These are phyloP conservation scores for Verticillium nonalfalfae DNA, from an alignment of 2,329 filamentous ascomycete species.

Conservation along the genomic window DNA sequence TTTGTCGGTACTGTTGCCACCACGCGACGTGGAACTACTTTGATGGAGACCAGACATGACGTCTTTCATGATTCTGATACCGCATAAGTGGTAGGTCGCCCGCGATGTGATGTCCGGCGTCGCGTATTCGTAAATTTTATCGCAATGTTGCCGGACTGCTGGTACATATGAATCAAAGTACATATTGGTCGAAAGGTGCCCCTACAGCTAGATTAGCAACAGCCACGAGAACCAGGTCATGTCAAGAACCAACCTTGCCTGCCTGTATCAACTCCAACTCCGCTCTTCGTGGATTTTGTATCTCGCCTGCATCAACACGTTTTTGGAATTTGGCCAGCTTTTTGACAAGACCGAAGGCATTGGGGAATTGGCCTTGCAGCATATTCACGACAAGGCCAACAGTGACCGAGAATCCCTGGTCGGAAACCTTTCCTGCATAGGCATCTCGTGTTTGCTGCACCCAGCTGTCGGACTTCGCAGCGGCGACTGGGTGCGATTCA, in stretches of 20 bases:
- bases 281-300: constrained; percentile 35
- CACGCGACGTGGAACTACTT: background rate
- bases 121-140: constrained; percentile 33
- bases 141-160: constrained; percentile 32
- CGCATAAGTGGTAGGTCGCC: constrained; percentile 32
- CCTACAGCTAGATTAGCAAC: constrained; percentile 22
- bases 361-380: constrained; percentile 26
- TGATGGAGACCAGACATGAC: constrained; percentile 23
- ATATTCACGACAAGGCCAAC: constrained; percentile 27
- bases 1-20: background rate
- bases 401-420: constrained; percentile 26
- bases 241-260: constrained; percentile 36
- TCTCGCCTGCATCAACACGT: constrained; percentile 25
- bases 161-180: constrained; percentile 37
- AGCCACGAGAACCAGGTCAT: background rate
- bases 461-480: constrained; percentile 34
- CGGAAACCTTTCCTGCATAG: constrained; percentile 15
- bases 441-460: constrained; percentile 31
- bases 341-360: constrained; percentile 20
- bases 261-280: constrained; percentile 45
- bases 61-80: constrained; percentile 31
- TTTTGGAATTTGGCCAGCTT: constrained; percentile 27
- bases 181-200: constrained; percentile 22
- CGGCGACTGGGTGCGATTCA: constrained; percentile 19
- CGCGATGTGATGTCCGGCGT: constrained; percentile 24